Conservation (phyloP, 805 yeast genomes). For the Yamadazyma ubonensis region DNA sequence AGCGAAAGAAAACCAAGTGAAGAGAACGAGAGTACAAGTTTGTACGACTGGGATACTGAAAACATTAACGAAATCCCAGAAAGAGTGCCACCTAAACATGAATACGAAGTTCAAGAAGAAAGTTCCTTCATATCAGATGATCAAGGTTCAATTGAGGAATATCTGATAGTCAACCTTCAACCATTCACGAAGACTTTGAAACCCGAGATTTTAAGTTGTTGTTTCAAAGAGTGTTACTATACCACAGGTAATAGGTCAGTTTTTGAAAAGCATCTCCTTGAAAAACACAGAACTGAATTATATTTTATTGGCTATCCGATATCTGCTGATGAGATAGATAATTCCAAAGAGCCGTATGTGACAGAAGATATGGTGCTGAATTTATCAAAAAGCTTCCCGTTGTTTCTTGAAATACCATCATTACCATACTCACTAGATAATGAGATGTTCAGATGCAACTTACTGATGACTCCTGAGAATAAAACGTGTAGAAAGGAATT, state of each 20-base stretch:
- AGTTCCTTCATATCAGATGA: too few relatives aligned
- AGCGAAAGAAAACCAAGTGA: too few relatives aligned
- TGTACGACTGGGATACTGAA: too few relatives aligned
- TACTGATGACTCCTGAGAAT: conserved; percentile 9
- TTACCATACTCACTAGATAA: conserved; percentile 22
- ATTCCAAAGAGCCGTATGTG: background rate
- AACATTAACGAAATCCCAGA: background rate
- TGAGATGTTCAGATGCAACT: conserved; percentile 18
- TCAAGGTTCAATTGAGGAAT: conserved; percentile 25
- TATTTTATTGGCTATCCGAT: conserved; percentile 28
- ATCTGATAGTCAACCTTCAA: conserved; percentile 20
- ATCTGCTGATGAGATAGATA: conserved; percentile 9
- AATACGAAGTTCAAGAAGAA: background rate
- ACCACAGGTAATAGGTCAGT: conserved; percentile 28
- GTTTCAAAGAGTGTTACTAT: conserved; percentile 25
- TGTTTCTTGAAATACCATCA: conserved; percentile 22
- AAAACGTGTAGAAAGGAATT: conserved; percentile 16
- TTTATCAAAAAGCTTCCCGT: conserved; percentile 21
- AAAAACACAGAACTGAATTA: conserved; percentile 20
- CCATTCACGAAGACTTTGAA: conserved; percentile 10
- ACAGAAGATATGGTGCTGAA: conserved; percentile 11
- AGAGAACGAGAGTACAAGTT: too few relatives aligned
- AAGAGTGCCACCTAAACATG: too few relatives aligned
- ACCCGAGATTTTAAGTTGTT: conserved; percentile 22
- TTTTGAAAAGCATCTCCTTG: conserved; percentile 27